These are phyloP conservation scores for Rhodotorula sp. DNA, from an alignment of 1,284 basidiomycete species.

Conservation along the genomic window DNA sequence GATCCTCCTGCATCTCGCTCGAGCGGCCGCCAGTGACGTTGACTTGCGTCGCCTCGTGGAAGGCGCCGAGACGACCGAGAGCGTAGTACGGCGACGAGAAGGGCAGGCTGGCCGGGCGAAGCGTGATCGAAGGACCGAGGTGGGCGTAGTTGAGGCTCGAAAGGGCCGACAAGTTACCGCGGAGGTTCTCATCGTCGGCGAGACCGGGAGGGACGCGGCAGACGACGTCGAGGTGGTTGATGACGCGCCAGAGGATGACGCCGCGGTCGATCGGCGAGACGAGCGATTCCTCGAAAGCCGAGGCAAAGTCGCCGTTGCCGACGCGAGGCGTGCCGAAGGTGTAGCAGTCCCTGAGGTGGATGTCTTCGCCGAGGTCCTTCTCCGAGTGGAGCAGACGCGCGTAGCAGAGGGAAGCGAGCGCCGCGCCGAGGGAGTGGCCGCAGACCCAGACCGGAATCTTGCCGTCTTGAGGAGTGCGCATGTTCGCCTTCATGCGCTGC, in stretches of 20 bases:
- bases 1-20: not conserved
- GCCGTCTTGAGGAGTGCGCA: not conserved
- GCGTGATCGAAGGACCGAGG: slow-evolving; percentile 18
- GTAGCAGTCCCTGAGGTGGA: slow-evolving; percentile 31
- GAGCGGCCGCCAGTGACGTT: slow-evolving; percentile 5
- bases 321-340: slow-evolving; percentile 29
- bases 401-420: slow-evolving; percentile 29
- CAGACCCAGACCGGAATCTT: slow-evolving; percentile 31
- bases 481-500: slow-evolving; percentile 9
- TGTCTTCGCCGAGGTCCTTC: slow-evolving; percentile 27
- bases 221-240: slow-evolving; percentile 34
- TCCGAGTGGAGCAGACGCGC: slow-evolving; percentile 31
- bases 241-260: slow-evolving; percentile 34
- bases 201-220: slow-evolving; percentile 25
- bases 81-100: slow-evolving; percentile 2
- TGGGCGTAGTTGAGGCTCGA: slow-evolving; percentile 28
- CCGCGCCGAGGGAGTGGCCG: slow-evolving; percentile 38
- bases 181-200: slow-evolving; percentile 14
- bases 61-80: slow-evolving; percentile 2
- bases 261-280: slow-evolving; percentile 26
- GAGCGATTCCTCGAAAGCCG: slow-evolving; percentile 19
- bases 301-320: slow-evolving; percentile 22
- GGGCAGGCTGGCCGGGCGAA: slow-evolving; percentile 6
- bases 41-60: slow-evolving; percentile 21
- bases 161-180: slow-evolving; percentile 6